A percentile compares a stretch with the other conserved stretches of the same genome.
Conservation (phyloP, 441 rosid species). For the Macaranga tanarius region DNA sequence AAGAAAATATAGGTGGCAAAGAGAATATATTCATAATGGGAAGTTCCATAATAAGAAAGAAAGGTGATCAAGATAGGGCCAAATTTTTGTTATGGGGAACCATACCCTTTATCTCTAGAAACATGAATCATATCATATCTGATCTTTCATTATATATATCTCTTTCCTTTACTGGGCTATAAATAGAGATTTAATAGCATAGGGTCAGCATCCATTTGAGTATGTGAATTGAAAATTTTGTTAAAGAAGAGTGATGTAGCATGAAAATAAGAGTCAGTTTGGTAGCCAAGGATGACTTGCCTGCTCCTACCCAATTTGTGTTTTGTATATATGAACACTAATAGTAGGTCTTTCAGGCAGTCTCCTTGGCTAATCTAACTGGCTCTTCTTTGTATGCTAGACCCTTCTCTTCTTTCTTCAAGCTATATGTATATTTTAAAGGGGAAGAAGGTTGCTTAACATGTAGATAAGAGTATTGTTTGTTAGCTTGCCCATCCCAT, state of each 20-base stretch:
- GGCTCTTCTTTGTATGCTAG: constrained; percentile 22
- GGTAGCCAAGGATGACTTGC: constrained; percentile 33
- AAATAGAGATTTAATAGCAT: neutral
- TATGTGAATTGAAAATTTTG: neutral
- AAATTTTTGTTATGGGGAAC: neutral
- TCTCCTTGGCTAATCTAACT: constrained; percentile 22
- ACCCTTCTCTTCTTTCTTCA: neutral
- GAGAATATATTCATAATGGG: neutral
- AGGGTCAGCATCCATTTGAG: neutral
- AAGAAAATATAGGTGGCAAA: neutral
- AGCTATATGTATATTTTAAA: no score
- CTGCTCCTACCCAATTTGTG: neutral
- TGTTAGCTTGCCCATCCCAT: no score
- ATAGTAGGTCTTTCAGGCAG: constrained; percentile 3
- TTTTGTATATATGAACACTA: neutral
- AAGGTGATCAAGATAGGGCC: neutral
- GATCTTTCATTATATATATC: neutral
- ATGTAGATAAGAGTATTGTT: no score
- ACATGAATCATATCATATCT: neutral
- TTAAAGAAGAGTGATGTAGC: constrained; percentile 8
- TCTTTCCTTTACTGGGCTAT: neutral
- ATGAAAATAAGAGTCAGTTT: constrained; percentile 23
- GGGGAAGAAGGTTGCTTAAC: no score
- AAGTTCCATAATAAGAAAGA: neutral
- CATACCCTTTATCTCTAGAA: neutral